Evolutionary conservation across 805 yeast genomes (phyloP).

Genomic region (Candida broadrunensis): DNA sequence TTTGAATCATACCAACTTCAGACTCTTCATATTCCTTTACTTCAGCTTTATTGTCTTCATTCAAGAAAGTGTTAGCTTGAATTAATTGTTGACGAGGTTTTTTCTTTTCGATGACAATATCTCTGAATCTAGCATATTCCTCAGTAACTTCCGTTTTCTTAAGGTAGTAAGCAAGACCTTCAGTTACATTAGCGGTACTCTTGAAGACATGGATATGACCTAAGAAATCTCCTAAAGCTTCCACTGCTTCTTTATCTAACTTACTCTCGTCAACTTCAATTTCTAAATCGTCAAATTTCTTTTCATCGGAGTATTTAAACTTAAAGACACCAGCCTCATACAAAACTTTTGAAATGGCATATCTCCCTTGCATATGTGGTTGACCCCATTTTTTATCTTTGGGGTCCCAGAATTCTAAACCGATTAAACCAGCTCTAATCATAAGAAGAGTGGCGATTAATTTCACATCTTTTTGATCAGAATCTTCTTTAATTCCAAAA

Average conservation of each 20-base stretch:
- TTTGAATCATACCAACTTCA: slow-evolving; percentile 73
- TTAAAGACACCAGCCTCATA: slow-evolving; percentile 64
- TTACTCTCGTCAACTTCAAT: slow-evolving; percentile 58
- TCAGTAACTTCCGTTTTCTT: slow-evolving; percentile 67
- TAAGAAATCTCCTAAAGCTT: slow-evolving; percentile 69
- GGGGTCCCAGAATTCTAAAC: slow-evolving; percentile 88
- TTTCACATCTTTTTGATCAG: slow-evolving; percentile 62
- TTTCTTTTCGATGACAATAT: slow-evolving; percentile 65
- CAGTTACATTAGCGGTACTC: slow-evolving; percentile 66
- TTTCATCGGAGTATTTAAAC: slow-evolving; percentile 46
- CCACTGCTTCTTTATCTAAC: slow-evolving; percentile 68
- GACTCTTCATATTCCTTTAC: slow-evolving; percentile 75
- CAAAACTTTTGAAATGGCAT: slow-evolving; percentile 75
- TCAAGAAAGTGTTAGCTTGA: slow-evolving; percentile 69
- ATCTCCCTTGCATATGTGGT: slow-evolving; percentile 92
- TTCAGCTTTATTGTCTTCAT: slow-evolving; percentile 40
- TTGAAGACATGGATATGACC: slow-evolving; percentile 74
- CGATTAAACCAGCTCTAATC: slow-evolving; percentile 86
- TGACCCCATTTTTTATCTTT: slow-evolving; percentile 84
- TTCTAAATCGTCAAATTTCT: slow-evolving; percentile 55
- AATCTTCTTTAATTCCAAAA: slow-evolving; percentile 59
- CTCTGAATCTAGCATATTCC: slow-evolving; percentile 64
- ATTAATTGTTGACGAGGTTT: slow-evolving; percentile 81
- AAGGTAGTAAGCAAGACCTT: slow-evolving; percentile 61
- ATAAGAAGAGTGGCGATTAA: slow-evolving; percentile 71